Percentiles rank a stretch among this genome's conserved stretches.
Evolutionary conservation across 371 early-diverging fungal genomes (phyloP).

Genomic region (Syncephalis plumigaleata): DNA sequence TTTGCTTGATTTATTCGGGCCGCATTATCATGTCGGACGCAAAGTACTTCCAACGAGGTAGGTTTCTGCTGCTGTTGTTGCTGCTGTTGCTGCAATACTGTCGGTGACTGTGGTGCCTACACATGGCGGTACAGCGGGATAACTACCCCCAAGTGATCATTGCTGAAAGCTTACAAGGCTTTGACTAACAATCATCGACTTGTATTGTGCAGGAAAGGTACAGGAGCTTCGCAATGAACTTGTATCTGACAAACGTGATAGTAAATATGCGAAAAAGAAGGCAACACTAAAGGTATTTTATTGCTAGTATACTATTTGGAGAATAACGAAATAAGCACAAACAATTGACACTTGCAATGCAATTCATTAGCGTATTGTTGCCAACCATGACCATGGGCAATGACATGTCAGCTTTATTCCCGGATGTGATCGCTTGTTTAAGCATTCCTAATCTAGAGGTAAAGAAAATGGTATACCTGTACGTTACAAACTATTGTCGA

Average conservation of each 20-base stretch:
- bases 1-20: no score
- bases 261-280: slow-evolving; percentile 72
- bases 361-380: slow-evolving; percentile 1
- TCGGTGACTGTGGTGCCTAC: neutral
- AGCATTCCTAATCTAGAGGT: slow-evolving; percentile 31
- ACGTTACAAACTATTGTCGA: slow-evolving; percentile 66
- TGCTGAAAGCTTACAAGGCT: neutral
- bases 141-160: no score
- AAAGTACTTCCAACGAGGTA: slow-evolving; percentile 71
- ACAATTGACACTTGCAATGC: slow-evolving; percentile 22
- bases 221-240: slow-evolving; percentile 89
- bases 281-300: slow-evolving; percentile 76
- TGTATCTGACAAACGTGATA: slow-evolving; percentile 76
- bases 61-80: slow-evolving; percentile 2
- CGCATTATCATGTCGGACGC: slow-evolving; percentile 65
- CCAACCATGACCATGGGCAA: slow-evolving; percentile 76
- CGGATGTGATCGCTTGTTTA: slow-evolving; percentile 35
- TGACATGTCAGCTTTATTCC: slow-evolving; percentile 63
- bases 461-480: slow-evolving; percentile 89
- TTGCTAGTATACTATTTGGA: no score
- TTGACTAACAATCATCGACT: neutral
- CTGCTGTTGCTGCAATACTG: neutral
- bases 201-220: slow-evolving; percentile 56
- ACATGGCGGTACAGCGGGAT: neutral
- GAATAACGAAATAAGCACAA: no score